A percentile compares a stretch with the other conserved stretches of the same genome.
These are phyloP conservation scores for Sequoia sempervirens DNA, from an alignment of 75 land plant species.

Conservation along the genomic window DNA sequence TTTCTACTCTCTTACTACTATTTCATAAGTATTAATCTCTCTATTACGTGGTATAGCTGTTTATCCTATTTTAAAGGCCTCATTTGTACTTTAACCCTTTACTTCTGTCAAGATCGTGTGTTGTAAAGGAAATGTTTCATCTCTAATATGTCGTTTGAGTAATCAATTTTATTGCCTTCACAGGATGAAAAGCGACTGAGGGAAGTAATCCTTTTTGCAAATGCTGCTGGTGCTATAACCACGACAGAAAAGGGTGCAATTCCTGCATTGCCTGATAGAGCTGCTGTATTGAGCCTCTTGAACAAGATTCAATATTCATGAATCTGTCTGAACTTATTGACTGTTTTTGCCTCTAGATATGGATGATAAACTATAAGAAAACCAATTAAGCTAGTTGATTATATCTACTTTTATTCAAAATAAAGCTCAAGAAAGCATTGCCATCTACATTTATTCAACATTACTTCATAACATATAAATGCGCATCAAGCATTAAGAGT, in stretches of 20 bases:
- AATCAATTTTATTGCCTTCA: neutral
- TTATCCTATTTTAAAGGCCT: neutral
- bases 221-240: conserved; percentile 40
- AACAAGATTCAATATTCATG: conserved; percentile 5
- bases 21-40: neutral
- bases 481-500: too few relatives aligned
- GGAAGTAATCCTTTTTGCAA: conserved; percentile 30
- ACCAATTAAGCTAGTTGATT: neutral
- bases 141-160: neutral
- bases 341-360: neutral
- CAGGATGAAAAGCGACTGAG: conserved; percentile 27
- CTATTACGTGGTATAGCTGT: neutral
- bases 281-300: conserved; percentile 17
- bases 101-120: neutral
- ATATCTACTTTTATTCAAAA: neutral
- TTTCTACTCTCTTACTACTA: too few relatives aligned
- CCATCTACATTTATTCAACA: neutral
- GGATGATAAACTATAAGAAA: neutral
- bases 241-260: conserved; percentile 46
- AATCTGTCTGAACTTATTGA: neutral
- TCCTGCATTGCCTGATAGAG: conserved; percentile 32
- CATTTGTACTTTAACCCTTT: neutral
- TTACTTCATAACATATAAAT: neutral
- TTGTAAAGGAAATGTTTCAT: too few relatives aligned
- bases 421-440: neutral